Base-by-base conservation (phyloP, 306 rosid genomes). In the barrel medic (Medicago truncatula) region DNA sequence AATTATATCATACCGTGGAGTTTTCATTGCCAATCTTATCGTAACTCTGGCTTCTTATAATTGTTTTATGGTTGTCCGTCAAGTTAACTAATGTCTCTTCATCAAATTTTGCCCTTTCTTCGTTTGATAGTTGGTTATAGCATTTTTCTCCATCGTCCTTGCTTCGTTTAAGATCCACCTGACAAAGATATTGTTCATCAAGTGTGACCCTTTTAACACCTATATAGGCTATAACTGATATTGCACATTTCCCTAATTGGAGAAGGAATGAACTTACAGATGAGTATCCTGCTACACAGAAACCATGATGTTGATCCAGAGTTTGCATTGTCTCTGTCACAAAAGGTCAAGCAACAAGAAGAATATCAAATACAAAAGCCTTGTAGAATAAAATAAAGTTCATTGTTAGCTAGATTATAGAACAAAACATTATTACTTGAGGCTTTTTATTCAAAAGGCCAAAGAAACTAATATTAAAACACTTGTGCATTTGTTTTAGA, bases 1-100 rank as follows among this genome's bases (percentile, higher is more conserved):
- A 41, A 63, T 49, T 13, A 49, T 49, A 71, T 21, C 83, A 81
- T 81, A 94, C 97, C 96, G 69, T 86, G 76, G 82, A 84, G 81
- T 88, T 86, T 70, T 90, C 91, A 43, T 87, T 87, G 83, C 88
- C 79, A 78, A 91, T 83, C 68, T 85, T 87, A 81, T 82, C 90
- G 67, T 78, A 71, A 77, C 88, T 86, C 59, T 78, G 86, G 81
- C 82, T 85, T 68, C 82, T 71, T 31, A 88, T 77, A 73, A 85
- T 86, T 81, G 76, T 86, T 82, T 67, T 90, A 84, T 82, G 79
- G 50, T 81, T 72, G 71, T 70, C 86, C 81, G 90, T 87, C 74
- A 92, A 89, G 81, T 92, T 95, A 70, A 95, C 88, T 52, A 95
- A 56, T 38, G 85, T 82, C 71, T 82, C 85, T 46, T 76, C 57